A percentile compares a stretch with the other conserved stretches of the same genome.
phyloP scores from a whole-genome alignment of 257 asterid genomes.

The Cinchona pubescens region DNA sequence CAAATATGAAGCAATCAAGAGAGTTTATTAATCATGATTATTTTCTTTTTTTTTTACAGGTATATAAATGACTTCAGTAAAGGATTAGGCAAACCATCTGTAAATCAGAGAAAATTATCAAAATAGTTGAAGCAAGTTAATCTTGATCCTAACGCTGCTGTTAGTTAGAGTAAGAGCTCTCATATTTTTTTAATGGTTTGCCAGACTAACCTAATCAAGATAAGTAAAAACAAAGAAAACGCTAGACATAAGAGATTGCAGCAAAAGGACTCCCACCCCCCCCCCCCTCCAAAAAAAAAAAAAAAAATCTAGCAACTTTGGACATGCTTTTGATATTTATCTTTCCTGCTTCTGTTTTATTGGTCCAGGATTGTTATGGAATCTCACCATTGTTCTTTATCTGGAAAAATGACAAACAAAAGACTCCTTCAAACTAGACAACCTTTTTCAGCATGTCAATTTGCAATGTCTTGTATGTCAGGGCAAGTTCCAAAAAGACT shows the following conservation, averaged over 20 bases:
- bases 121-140: neutral
- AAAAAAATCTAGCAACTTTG: neutral
- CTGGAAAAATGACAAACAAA: neutral
- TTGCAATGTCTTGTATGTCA: neutral
- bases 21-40: neutral
- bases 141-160: neutral
- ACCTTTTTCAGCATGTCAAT: neutral
- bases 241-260: neutral
- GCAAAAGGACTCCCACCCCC: too few relatives aligned
- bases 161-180: neutral
- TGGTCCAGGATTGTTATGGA: neutral
- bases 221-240: neutral
- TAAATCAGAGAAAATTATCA: neutral
- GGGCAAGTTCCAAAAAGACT: neutral
- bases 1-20: constrained; percentile 12
- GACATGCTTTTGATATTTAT: neutral
- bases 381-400: neutral
- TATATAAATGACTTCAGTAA: neutral
- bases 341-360: neutral
- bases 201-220: neutral
- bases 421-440: neutral
- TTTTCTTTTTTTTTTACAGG: neutral
- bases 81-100: neutral
- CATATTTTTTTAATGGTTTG: neutral
- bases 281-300: too few relatives aligned